A percentile compares a stretch with the other conserved stretches of the same genome.
Conservation (phyloP, 2,329 filamentous ascomycete genomes). For the Apiospora arundinis region DNA sequence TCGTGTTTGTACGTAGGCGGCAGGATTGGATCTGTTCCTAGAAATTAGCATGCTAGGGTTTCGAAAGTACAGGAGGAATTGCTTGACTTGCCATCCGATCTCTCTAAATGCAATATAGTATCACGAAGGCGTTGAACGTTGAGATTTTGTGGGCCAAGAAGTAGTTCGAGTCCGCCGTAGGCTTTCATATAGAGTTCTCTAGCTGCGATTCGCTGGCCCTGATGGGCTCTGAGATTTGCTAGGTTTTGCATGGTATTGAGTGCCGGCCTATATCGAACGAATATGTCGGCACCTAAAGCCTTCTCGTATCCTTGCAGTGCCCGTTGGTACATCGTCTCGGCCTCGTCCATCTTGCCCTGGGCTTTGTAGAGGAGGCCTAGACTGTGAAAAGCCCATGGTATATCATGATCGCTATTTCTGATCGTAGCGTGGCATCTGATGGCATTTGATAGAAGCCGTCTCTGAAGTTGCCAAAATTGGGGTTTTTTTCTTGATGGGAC, state of each 20-base stretch:
- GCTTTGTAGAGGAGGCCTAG: conserved; percentile 37
- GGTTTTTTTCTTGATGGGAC: conserved; percentile 23
- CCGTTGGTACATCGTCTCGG: conserved; percentile 39
- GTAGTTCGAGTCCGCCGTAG: background rate
- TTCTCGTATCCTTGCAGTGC: conserved; percentile 35
- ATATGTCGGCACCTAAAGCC: background rate
- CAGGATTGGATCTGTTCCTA: background rate
- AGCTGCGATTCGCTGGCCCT: background rate
- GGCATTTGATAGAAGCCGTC: conserved; percentile 30
- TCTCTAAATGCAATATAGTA: background rate
- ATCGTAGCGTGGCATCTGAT: conserved; percentile 21
- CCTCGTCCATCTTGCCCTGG: conserved; percentile 34
- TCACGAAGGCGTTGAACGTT: background rate
- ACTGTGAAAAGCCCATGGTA: conserved; percentile 21
- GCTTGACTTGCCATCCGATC: background rate
- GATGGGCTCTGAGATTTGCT: background rate
- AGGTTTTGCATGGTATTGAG: conserved; percentile 6
- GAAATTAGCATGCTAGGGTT: background rate
- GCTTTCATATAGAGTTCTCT: conserved; percentile 7
- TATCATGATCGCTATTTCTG: conserved; percentile 19
- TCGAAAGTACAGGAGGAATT: background rate
- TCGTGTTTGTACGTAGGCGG: background rate
- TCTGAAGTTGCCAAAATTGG: conserved; percentile 29
- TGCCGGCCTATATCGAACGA: conserved; percentile 1
- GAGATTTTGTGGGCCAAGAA: background rate